Base-by-base conservation (phyloP, 2,329 filamentous ascomycete species). In the Colletotrichum eremochloae region DNA sequence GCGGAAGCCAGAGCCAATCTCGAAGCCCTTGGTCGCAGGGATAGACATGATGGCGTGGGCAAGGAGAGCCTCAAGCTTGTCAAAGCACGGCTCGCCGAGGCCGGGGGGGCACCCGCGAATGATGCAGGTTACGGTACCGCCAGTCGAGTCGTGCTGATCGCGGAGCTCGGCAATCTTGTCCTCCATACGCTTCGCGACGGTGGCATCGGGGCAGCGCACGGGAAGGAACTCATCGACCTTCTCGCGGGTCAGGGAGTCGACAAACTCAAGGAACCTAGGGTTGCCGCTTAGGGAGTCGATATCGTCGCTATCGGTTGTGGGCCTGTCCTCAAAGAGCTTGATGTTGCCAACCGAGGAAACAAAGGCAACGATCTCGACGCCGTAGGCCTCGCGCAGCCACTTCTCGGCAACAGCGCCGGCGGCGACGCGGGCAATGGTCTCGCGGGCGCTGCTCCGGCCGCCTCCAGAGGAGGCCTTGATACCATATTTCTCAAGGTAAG, bases 401-500 rank as follows among this genome's bases (percentile, higher is more conserved):
- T 98, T 97, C 82, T 99, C 96, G 48, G 94, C 94, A 77, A 98
- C 94, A 55, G 95, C 93, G 71, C 95, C 95, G 29, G 95, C 95
- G 63, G 96, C 95, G 31, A 98, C 96, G 76, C 96, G 90, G 75
- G 93, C 94, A 80, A 98, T 97, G 14, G 96, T 98, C 87, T 98
- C 96, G 75, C 96, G 88, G n/a, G 96, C 96, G 81, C 92, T 95
- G 81, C 92, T 95, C 74, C 96, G 89, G 66, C 96, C 96, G 77
- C 96, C 96, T 71, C 96, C 96, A 74, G 70, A 71, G 81, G 91
- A 94, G 48, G 96, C 95, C 86, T 97, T 97, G 77, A 97, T 91
- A 69, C 96, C 96, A 82, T 99, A 99, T 85, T 98, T 98, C 82
- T 97, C 94, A 73, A 97, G 88, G 84, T 98, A 98, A 73, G 96